Evolutionary conservation across 495 filamentous ascomycete genomes (phyloP).

Genomic region (Hypoxylon subgilvum): DNA sequence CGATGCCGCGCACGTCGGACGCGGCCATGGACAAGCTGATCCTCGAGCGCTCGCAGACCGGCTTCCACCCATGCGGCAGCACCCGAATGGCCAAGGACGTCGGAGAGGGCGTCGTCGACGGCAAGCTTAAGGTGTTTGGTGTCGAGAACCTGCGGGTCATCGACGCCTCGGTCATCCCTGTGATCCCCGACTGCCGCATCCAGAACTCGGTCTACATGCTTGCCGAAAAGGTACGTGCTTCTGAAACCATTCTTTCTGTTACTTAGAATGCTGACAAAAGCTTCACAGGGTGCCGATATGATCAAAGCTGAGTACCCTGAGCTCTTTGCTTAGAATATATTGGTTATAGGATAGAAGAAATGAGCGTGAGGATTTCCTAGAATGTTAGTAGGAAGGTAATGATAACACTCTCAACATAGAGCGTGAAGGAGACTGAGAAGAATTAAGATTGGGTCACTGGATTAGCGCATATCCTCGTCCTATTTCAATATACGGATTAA

Average conservation of each 20-base stretch:
- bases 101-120: constrained; percentile 60
- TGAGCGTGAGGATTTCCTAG: no score
- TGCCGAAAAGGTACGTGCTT: constrained; percentile 54
- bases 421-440: not conserved
- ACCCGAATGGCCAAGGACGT: constrained; percentile 59
- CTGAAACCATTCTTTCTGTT: not conserved
- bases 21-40: constrained; percentile 64
- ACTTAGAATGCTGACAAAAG: constrained; percentile 3
- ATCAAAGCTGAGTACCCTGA: constrained; percentile 52
- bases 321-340: constrained; percentile 33
- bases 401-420: no score
- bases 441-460: no score
- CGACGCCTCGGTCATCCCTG: constrained; percentile 54
- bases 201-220: constrained; percentile 63
- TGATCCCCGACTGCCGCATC: constrained; percentile 55
- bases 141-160: constrained; percentile 59
- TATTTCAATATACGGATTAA: no score
- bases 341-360: not conserved
- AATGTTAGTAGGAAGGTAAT: no score
- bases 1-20: constrained; percentile 63
- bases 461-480: no score
- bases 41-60: constrained; percentile 64
- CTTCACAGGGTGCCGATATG: constrained; percentile 51
- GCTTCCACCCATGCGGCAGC: constrained; percentile 65
- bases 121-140: constrained; percentile 61